Evolutionary conservation across 768 basidiomycete species (phyloP), one percentile per base, ranked within the genome.

Genomic region (Cystofilobasidium macerans): DNA sequence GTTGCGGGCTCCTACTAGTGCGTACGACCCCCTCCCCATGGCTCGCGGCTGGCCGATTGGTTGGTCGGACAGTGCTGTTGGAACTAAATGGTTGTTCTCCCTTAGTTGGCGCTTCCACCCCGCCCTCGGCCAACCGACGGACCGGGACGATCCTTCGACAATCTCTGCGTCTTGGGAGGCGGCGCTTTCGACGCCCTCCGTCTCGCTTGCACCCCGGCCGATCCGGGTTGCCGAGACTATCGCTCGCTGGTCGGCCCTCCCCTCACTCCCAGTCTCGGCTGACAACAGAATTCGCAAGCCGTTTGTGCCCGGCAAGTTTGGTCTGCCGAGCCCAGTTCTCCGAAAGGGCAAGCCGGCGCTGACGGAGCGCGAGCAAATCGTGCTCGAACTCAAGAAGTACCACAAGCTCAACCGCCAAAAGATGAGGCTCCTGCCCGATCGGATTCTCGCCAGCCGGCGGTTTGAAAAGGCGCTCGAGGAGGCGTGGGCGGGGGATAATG

Each of bases 251-350:
- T 14, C 26, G 51, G 7, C 26, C 11, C 7, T 2, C 5, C 51
- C 51, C 5, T n/a, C n/a, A n/a, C 30, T 54, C 7, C 51, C 51
- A 8, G 6, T 2, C 28, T 54, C 51, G 7, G 28, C 11, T 7
- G n/a, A 28, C 51, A 30, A 54, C 28, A 3, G 5, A 1, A 13
- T 14, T 3, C 3, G 18, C 4, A 2, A 8, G 28, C 28, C 11
- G 51, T 32, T 54, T 22, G 30, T 54, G 6, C 51, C 51, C 28
- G 51, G 51, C 51, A 54, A 54, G 51, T 54, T 54, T 54, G 51
- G 51, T 30, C 18, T 54, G 51, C 51, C 51, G 28, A 8, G 28
- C 28, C 51, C 51, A 8, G n/a, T 16, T 2, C 3, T 54, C 7
- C 26, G 30, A 26, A 18, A 32, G 28, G 28, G 51, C 51, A 54